Evolutionary conservation across 192 early-diverging fungal genomes (phyloP), one percentile per base, ranked within the genome.

Genomic region (Podila verticillata): DNA sequence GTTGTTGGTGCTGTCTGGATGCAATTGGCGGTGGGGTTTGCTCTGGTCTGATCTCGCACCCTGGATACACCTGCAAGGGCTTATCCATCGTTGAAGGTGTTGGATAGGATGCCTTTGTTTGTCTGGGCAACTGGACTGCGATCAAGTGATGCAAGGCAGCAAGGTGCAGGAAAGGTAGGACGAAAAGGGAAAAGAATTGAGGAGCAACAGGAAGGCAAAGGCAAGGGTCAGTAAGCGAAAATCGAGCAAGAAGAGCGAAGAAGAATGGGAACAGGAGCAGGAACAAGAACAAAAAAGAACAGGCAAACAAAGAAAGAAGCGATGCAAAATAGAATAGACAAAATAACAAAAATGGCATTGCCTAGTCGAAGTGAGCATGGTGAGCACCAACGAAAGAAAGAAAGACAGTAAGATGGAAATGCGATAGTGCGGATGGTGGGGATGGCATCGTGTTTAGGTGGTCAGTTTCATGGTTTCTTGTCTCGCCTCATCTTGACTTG

Each of bases 111-210:
- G 39, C 39, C 39, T 44, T 15, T 63, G 61, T 63, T n/a, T 44
- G 17, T 63, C 24, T 63, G 36, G 31, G 61, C 36, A 26, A 44
- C 22, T 63, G 36, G 61, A 34, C 34, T 63, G 36, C 34, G 31
- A 63, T 34, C 26, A 44, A 44, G 61, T 19, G 61, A 39, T 63
- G 34, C 61, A 39, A 36, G 22, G 35, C 0, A 39, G 35, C 12
- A 63, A 58, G 57, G 15, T 32, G 34, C 22, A 36, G 39, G 61
- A 32, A 63, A 63, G 39, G 22, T 20, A 12, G 31, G 24, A n/a
- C 13, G 39, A 12, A 22, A 26, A 15, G 22, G n/a, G 5, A 44
- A 63, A 26, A 36, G 61, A 32, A n/a, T n/a, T n/a, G 19, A 4
- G 39, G 39, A 44, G 39, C 39, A n/a, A n/a, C n/a, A n/a, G n/a